These are phyloP conservation scores for Xylariales sp. DNA, from an alignment of 2,329 filamentous ascomycete species.

Conservation along the genomic window DNA sequence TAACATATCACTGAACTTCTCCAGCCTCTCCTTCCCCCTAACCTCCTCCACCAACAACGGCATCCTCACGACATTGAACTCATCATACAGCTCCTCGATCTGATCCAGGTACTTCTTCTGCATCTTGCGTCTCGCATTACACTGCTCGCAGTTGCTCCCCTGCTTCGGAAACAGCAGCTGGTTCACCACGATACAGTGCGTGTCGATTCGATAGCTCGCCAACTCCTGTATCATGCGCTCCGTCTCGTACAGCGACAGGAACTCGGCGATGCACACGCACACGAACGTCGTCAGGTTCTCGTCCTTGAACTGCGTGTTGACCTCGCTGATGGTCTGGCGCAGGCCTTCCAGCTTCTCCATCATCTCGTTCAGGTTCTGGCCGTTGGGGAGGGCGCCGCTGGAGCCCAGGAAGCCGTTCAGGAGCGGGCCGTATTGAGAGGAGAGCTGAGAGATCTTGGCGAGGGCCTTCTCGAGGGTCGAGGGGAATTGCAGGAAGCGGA, in stretches of 20 bases:
- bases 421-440: conserved; percentile 90
- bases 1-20: conserved; percentile 85
- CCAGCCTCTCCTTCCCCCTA: conserved; percentile 86
- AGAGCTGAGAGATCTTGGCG: conserved; percentile 93
- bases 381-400: conserved; percentile 72
- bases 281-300: conserved; percentile 94
- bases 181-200: conserved; percentile 96
- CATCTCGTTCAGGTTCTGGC: conserved; percentile 88
- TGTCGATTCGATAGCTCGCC: conserved; percentile 88
- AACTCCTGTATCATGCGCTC: conserved; percentile 99
- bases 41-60: conserved; percentile 93
- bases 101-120: conserved; percentile 99
- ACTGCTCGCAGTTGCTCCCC: conserved; percentile 86
- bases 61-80: conserved; percentile 99
- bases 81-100: conserved; percentile 96
- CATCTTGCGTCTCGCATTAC: conserved; percentile 92
- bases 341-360: conserved; percentile 92
- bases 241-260: conserved; percentile 94
- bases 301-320: conserved; percentile 98
- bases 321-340: conserved; percentile 87
- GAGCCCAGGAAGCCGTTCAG: conserved; percentile 87
- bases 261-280: conserved; percentile 97
- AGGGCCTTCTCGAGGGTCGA: conserved; percentile 97
- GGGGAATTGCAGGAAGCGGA: conserved; percentile 97
- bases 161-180: conserved; percentile 90